Evolutionary conservation across 139 green algal species (phyloP).

Genomic region (Tetratostichococcus sp.): DNA sequence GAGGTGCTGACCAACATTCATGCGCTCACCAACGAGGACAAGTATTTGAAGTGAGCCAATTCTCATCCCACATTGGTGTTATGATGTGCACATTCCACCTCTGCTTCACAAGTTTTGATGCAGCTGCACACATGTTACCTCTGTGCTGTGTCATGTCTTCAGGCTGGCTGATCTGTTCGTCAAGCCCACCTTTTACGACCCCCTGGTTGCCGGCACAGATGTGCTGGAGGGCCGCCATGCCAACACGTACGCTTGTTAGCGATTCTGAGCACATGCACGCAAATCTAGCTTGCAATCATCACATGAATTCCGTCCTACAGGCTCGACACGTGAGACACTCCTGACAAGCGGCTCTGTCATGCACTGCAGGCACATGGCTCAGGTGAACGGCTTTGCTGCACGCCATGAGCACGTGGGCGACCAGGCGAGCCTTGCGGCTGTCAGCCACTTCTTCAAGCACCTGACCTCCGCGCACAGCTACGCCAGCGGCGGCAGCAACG

Average conservation of each 20-base stretch:
- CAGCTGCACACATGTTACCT: no score
- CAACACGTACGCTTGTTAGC: conserved; percentile 43
- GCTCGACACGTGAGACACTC: no score
- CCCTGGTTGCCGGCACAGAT: conserved; percentile 35
- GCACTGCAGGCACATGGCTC: conserved; percentile 57
- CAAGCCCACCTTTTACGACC: conserved; percentile 47
- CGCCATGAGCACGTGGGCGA: conserved; percentile 37
- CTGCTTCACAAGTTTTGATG: no score
- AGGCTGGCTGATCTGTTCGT: conserved; percentile 46
- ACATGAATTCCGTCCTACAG: no score
- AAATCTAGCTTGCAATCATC: no score
- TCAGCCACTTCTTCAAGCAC: conserved; percentile 45
- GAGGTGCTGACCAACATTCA: conserved; percentile 53
- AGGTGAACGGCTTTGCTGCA: conserved; percentile 63
- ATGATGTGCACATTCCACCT: no score
- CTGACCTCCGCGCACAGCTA: conserved; percentile 27
- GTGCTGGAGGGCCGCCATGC: conserved; percentile 49
- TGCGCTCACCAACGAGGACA: conserved; percentile 20
- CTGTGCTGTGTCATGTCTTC: no score
- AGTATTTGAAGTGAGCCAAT: conserved; percentile 21
- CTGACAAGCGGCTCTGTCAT: no score
- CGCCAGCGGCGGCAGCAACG: conserved; percentile 48
- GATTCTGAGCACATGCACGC: not conserved
- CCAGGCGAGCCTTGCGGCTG: conserved; percentile 13
- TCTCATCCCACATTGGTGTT: not conserved